Percentiles rank a stretch among this genome's conserved stretches.
phyloP scores from a whole-genome alignment of 2,329 filamentous ascomycete species.

The Ophiocordyceps camponoti-rufipedis region DNA sequence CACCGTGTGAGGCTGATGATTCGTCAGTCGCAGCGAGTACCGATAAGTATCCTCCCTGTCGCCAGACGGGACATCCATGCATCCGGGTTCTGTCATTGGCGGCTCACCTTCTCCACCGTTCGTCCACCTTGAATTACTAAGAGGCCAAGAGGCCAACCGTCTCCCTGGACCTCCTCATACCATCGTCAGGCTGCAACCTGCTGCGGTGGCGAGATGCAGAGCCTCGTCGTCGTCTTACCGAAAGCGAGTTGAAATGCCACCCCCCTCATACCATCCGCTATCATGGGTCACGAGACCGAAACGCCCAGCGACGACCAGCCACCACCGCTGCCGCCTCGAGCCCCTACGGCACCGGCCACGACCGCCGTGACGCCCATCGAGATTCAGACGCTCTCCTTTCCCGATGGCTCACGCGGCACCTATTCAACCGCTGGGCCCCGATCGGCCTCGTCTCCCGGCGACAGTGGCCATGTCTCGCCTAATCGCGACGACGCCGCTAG shows the following conservation, averaged over 20 bases:
- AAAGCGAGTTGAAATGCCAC: slow-evolving; percentile 11
- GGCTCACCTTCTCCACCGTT: too few relatives aligned
- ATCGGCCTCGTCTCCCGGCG: slow-evolving; percentile 17
- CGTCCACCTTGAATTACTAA: too few relatives aligned
- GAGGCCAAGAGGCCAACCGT: too few relatives aligned
- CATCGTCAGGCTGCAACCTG: neutral
- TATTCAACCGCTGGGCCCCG: slow-evolving; percentile 26
- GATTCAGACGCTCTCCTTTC: slow-evolving; percentile 57
- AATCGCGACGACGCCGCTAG: slow-evolving; percentile 41
- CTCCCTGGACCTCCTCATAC: neutral
- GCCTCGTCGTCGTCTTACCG: neutral
- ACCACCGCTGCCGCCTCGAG: slow-evolving; percentile 35
- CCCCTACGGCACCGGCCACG: slow-evolving; percentile 47
- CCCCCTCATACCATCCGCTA: slow-evolving; percentile 5
- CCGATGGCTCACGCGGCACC: slow-evolving; percentile 48
- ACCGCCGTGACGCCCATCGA: slow-evolving; percentile 72
- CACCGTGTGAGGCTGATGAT: neutral
- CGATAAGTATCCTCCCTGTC: neutral
- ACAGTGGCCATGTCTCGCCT: slow-evolving; percentile 23
- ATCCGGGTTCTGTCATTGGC: too few relatives aligned
- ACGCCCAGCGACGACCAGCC: slow-evolving; percentile 24
- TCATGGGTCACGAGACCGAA: slow-evolving; percentile 11
- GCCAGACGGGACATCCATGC: too few relatives aligned
- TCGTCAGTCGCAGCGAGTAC: neutral
- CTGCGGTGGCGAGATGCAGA: neutral